These are phyloP conservation scores for Eucalyptus sp. DNA, from an alignment of 345 rosid species.

Conservation along the genomic window DNA sequence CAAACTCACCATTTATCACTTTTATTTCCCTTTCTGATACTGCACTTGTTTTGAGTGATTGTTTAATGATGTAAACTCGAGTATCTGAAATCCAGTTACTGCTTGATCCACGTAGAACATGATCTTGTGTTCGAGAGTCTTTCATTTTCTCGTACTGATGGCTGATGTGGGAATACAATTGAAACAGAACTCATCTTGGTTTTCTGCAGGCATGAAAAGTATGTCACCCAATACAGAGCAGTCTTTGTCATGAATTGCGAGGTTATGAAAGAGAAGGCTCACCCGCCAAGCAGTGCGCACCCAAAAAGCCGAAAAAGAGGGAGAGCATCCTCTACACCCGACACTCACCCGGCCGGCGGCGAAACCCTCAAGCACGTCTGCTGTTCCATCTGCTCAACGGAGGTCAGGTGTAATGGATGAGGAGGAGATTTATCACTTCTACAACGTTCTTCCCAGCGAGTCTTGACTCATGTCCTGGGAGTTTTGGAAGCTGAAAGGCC, in stretches of 20 bases:
- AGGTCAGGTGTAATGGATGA: conserved; percentile 56
- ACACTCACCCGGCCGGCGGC: background rate
- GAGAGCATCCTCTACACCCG: conserved; percentile 13
- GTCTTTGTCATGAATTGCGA: conserved; percentile 58
- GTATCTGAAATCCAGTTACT: background rate
- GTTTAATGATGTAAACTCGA: background rate
- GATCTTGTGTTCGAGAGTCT: background rate
- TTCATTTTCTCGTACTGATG: rapidly evolving
- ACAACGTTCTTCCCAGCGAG: conserved; percentile 72
- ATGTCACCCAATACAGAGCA: conserved; percentile 74
- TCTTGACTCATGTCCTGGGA: conserved; percentile 6
- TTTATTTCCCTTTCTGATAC: background rate
- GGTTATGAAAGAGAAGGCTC: conserved; percentile 12
- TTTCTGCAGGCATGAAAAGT: conserved; percentile 54
- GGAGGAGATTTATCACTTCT: conserved; percentile 76
- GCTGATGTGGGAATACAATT: background rate
- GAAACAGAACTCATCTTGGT: background rate
- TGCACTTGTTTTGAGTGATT: background rate
- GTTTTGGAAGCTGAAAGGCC: background rate
- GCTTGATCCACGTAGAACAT: background rate
- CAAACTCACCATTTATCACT: background rate
- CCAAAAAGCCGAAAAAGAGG: conserved; percentile 25
- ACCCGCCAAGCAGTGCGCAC: background rate
- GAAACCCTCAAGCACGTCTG: conserved; percentile 25
- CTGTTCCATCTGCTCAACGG: conserved; percentile 56